A percentile compares a stretch with the other conserved stretches of the same genome.
These are phyloP conservation scores for Globisporangium yorkense DNA, from an alignment of 352 stramenopile genomes.

Conservation along the genomic window DNA sequence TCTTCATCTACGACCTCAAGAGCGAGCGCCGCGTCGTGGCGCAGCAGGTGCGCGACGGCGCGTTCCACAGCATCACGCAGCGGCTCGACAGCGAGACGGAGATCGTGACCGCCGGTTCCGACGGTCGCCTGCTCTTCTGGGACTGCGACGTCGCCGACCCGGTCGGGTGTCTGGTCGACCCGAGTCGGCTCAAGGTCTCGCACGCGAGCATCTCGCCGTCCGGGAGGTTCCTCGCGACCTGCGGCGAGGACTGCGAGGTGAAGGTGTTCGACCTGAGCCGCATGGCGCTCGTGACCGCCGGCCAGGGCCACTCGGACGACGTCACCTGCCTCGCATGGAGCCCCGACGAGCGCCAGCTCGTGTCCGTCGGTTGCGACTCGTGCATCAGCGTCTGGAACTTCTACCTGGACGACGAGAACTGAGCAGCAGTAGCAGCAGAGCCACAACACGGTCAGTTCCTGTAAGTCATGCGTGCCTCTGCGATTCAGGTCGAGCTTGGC, in stretches of 20 bases:
- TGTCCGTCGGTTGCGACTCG: slow-evolving; percentile 84
- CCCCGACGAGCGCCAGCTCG: slow-evolving; percentile 88
- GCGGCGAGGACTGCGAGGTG: slow-evolving; percentile 76
- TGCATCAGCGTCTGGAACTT: slow-evolving; percentile 93
- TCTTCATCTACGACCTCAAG: slow-evolving; percentile 92
- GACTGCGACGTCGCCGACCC: slow-evolving; percentile 87
- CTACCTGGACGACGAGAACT: slow-evolving; percentile 33
- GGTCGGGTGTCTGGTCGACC: slow-evolving; percentile 46
- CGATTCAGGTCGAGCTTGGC: not conserved
- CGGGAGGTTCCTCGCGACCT: slow-evolving; percentile 70
- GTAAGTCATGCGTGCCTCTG: not conserved
- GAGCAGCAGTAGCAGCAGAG: not conserved
- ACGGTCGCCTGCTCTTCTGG: slow-evolving; percentile 86
- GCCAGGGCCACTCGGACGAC: slow-evolving; percentile 60
- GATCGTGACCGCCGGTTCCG: slow-evolving; percentile 80
- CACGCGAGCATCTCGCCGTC: slow-evolving; percentile 55
- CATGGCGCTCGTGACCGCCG: slow-evolving; percentile 41
- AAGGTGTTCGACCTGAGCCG: slow-evolving; percentile 67
- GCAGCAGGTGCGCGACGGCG: slow-evolving; percentile 73
- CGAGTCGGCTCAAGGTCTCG: slow-evolving; percentile 32
- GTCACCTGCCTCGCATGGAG: slow-evolving; percentile 83
- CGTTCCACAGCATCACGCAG: slow-evolving; percentile 82
- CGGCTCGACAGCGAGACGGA: slow-evolving; percentile 87
- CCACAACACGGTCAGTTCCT: not conserved
- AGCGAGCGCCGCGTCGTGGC: slow-evolving; percentile 74